Evolutionary conservation across 1,284 basidiomycete species (phyloP).

Genomic region (Boletus semigastroideus): DNA sequence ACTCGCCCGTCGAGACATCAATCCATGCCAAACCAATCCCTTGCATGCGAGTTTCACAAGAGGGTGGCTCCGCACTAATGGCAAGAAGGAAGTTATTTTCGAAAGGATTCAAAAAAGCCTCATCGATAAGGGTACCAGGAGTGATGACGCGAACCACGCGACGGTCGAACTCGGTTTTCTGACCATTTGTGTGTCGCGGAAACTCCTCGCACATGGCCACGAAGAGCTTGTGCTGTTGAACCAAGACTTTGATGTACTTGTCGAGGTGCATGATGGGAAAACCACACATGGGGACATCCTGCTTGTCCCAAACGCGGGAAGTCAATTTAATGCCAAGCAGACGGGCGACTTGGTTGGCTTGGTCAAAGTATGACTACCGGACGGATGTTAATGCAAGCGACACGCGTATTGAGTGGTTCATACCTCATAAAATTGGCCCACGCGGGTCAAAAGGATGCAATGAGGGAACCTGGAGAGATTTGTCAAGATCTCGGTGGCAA

Average conservation of each 20-base stretch:
- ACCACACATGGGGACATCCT: conserved; percentile 79
- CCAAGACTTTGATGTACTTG: conserved; percentile 83
- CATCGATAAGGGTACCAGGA: conserved; percentile 90
- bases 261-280: conserved; percentile 87
- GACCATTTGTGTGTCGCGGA: conserved; percentile 45
- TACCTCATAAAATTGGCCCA: conserved; percentile 95
- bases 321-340: conserved; percentile 83
- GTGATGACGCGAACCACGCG: conserved; percentile 85
- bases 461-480: conserved; percentile 82
- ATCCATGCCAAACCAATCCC: conserved; percentile 79
- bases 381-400: conserved; percentile 7
- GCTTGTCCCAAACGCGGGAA: conserved; percentile 67
- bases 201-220: conserved; percentile 95
- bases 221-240: conserved; percentile 78
- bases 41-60: conserved; percentile 7
- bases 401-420: conserved; percentile 8
- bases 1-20: conserved; percentile 94
- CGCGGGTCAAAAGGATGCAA: conserved; percentile 86
- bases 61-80: conserved; percentile 40
- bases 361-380: conserved; percentile 86
- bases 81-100: conserved; percentile 90
- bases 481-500: conserved; percentile 68
- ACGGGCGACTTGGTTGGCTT: conserved; percentile 76
- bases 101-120: conserved; percentile 79
- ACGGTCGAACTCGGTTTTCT: conserved; percentile 63